Evolutionary conservation across 805 yeast genomes (phyloP), one percentile per base, ranked within the genome.

Genomic region (Starmerella floricola): DNA sequence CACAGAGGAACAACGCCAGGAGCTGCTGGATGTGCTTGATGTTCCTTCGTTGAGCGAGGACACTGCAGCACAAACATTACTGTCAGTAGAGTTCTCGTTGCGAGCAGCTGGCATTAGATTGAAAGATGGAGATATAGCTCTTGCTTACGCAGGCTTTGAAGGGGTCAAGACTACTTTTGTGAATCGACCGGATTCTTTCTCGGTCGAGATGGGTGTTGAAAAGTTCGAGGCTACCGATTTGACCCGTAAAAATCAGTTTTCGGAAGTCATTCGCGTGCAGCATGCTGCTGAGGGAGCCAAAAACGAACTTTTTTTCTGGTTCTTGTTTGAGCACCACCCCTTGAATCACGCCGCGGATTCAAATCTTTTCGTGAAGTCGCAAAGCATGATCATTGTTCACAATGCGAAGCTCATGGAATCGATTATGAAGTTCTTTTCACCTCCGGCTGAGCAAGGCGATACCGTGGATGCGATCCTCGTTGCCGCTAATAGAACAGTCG

Each of bases 401-500:
- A 87, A 88, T 59, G 80, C 84, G n/a, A 71, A 67, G 34, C 82
- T 91, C 51, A 68, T 88, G 24, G 91, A 86, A 52, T 80, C 76
- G 44, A 68, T 91, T 38, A 69, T 73, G 13, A 63, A 60, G 44
- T 88, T 93, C 55, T 91, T 91, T 67, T 76, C 72, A 36, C 95
- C 96, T 1, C 95, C 95, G 17, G 76, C 76, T 45, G 76, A 76
- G 21, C 94, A 87, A 53, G 67, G 78, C 42, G 94, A 87, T 55
- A 86, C 96, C 0, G 76, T 91, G 18, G 88, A 86, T 29, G 91
- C 91, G 8, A 74, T 93, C 20, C 74, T 91, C 74, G 79, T 75
- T 59, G 97, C 95, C 1, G 98, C 99, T 0, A 95, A 87, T 48
- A 83, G 87, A 0, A 87, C 95, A 0, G 80, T 91, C 44, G 95